These are phyloP conservation scores for Salix purpurea DNA, from an alignment of 345 rosid genomes.

Conservation along the genomic window DNA sequence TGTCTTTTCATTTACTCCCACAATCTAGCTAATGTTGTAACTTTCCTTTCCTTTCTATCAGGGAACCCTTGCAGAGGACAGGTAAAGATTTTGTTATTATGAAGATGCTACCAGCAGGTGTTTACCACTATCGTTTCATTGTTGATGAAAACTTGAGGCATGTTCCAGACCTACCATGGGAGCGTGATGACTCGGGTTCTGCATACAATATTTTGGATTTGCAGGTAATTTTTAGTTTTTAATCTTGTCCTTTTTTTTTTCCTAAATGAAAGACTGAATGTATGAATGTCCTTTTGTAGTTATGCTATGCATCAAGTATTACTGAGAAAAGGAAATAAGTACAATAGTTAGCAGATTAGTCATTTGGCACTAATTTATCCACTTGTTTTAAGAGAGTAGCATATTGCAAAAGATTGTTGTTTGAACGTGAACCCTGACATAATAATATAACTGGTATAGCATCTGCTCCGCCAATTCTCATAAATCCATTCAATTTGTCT, in stretches of 20 bases:
- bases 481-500: neutral
- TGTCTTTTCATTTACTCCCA: neutral
- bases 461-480: neutral
- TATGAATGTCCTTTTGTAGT: too few relatives aligned
- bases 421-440: neutral
- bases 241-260: neutral
- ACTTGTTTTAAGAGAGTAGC: neutral
- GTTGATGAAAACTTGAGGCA: conserved; percentile 42
- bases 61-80: conserved; percentile 41
- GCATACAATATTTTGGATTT: conserved; percentile 55
- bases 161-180: conserved; percentile 51
- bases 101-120: conserved; percentile 51
- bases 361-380: neutral
- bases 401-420: conserved; percentile 2
- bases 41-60: conserved; percentile 13
- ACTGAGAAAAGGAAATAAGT: neutral
- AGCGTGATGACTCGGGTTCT: conserved; percentile 32
- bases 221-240: conserved; percentile 32
- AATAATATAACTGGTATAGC: neutral
- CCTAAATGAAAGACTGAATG: neutral
- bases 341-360: neutral
- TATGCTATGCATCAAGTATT: neutral
- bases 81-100: conserved; percentile 47
- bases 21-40: neutral
- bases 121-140: conserved; percentile 53